Evolutionary conservation across 2,329 filamentous ascomycete genomes (phyloP).

Genomic region (Fusarium tricinctum): DNA sequence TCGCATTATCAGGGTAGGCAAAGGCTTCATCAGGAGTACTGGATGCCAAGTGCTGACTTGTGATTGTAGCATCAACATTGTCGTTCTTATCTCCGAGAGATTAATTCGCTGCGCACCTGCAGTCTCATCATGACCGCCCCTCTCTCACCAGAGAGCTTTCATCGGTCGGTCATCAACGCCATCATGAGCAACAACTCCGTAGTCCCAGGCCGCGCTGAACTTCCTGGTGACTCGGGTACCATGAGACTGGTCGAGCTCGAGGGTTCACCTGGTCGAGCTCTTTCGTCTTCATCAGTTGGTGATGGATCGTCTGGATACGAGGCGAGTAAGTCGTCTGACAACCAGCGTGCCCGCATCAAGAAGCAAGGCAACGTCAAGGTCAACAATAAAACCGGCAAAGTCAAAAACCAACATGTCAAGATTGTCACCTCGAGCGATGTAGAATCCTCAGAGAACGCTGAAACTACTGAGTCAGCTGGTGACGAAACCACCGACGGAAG

Average conservation of each 20-base stretch:
- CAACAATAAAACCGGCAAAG: not conserved
- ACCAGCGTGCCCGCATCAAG: conserved; percentile 8
- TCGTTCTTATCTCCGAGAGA: not conserved
- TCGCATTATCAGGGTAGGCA: not conserved
- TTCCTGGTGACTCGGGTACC: not conserved
- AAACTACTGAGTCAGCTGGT: not conserved
- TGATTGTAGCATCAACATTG: not conserved
- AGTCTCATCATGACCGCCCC: conserved; percentile 12
- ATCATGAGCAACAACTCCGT: conserved; percentile 9
- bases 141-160: conserved; percentile 26
- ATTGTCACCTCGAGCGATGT: conserved; percentile 13
- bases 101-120: not conserved
- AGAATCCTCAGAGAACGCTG: conserved; percentile 5
- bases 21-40: not conserved
- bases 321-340: not conserved
- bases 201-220: conserved; percentile 7
- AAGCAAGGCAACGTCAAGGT: not conserved
- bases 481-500: not conserved
- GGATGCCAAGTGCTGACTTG: not conserved
- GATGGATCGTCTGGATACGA: conserved; percentile 1
- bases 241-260: conserved; percentile 3
- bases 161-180: conserved; percentile 9
- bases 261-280: not conserved
- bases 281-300: conserved; percentile 12
- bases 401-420: conserved; percentile 8